A percentile compares a stretch with the other conserved stretches of the same genome.
Conservation (phyloP, 208 protist species). For the Wallacemonas rigidus region DNA sequence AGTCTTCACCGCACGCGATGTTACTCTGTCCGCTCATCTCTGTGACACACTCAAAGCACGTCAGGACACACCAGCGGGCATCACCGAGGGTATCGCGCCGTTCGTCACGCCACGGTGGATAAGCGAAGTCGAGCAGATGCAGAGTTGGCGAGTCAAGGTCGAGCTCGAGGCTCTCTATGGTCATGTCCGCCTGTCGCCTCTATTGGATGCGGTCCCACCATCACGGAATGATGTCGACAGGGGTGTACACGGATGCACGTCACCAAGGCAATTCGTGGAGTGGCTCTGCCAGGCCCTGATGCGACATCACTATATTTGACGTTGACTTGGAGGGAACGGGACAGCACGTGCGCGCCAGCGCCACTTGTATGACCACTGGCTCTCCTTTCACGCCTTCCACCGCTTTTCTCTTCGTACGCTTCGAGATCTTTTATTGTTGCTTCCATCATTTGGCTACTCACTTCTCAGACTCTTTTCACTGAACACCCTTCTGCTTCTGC, state of each 20-base stretch:
- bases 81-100: too few relatives aligned
- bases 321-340: not conserved
- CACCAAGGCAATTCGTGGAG: slow-evolving; percentile 21
- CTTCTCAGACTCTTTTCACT: too few relatives aligned
- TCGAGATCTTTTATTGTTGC: too few relatives aligned
- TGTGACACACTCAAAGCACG: slow-evolving; percentile 4
- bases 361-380: not conserved
- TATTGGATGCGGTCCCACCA: too few relatives aligned
- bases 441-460: too few relatives aligned
- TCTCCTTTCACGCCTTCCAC: too few relatives aligned
- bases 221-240: too few relatives aligned
- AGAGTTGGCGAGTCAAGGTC: slow-evolving; percentile 29
- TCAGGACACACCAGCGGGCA: not conserved
- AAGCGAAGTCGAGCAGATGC: slow-evolving; percentile 35
- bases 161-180: slow-evolving; percentile 50
- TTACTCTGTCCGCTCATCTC: slow-evolving; percentile 41
- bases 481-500: too few relatives aligned
- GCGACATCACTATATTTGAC: slow-evolving; percentile 40
- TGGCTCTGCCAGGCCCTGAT: slow-evolving; percentile 49
- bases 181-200: too few relatives aligned
- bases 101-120: slow-evolving; percentile 20
- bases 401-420: too few relatives aligned
- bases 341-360: not conserved
- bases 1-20: slow-evolving; percentile 57
- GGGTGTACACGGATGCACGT: not conserved